A percentile compares a stretch with the other conserved stretches of the same genome.
Evolutionary conservation across 257 asterid species (phyloP).

Genomic region (Solanum etuberosum): DNA sequence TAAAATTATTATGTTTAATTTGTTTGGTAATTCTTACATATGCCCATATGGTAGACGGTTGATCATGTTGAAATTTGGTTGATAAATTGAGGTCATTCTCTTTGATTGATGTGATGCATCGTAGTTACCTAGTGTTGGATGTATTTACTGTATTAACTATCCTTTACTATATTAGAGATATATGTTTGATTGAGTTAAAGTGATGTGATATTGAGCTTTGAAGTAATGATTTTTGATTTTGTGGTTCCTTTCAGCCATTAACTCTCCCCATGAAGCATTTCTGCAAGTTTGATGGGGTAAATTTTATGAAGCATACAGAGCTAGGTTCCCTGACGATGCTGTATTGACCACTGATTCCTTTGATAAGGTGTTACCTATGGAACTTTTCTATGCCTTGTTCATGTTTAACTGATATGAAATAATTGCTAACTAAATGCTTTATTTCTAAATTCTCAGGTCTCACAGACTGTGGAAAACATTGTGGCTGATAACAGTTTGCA

Average conservation of each 20-base stretch:
- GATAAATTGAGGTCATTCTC: not conserved
- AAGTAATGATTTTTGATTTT: not conserved
- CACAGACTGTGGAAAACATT: not conserved
- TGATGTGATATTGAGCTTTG: not conserved
- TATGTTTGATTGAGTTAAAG: not conserved
- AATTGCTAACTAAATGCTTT: not conserved
- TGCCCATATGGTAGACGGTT: not conserved
- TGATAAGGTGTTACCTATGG: slow-evolving; percentile 12
- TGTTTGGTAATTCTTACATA: not conserved
- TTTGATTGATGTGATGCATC: not conserved
- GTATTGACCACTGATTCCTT: not conserved
- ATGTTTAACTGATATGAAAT: not conserved
- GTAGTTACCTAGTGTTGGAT: not conserved
- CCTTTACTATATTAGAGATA: not conserved
- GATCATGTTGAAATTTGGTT: not conserved
- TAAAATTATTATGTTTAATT: not conserved
- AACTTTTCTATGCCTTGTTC: not conserved
- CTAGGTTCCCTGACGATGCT: not conserved
- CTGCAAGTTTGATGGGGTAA: slow-evolving; percentile 16
- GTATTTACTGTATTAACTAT: not conserved
- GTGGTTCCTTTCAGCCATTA: not conserved
- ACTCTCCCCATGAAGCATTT: slow-evolving; percentile 8
- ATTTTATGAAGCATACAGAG: slow-evolving; percentile 6
- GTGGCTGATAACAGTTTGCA: not conserved
- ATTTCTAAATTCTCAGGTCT: not conserved